Evolutionary conservation across 768 basidiomycete species (phyloP), one percentile per base, ranked within the genome.

Genomic region (Hericium coralloides): DNA sequence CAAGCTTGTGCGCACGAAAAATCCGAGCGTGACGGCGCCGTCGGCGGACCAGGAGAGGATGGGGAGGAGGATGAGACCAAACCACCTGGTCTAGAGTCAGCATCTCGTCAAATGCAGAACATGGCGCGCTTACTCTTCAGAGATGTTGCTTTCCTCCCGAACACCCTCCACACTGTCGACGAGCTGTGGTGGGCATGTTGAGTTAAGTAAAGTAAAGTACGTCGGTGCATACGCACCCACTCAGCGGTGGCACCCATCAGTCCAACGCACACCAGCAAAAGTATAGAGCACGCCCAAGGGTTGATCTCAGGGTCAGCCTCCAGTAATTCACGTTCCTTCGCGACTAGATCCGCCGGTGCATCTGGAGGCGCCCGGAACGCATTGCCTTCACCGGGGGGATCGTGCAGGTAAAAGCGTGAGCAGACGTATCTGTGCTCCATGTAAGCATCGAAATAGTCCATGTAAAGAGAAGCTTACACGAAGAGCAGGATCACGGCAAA

Each of bases 31-130:
- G 36, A 89, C 73, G 17, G 78, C 70, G 41, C 82, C 88, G 66
- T 89, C 85, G 3, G 83, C 86, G 4, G 83, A 80, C 70, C 85
- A 90, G 3, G 87, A 87, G 8, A 87, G 79, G 52, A 89, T 69
- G 0, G 88, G 88, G 2, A 90, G 76, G 9, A 90, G 73, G 49
- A 89, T 74, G 58, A 90, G 69, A 17, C 87, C 87, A 64, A 89
- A 87, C 83, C 82, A 88, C 63, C 84, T 85, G 49, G 18, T 31
- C 18, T 52, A 37, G 20, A 10, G 37, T 5, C 12, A 25, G 31
- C 31, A 12, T 3, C 22, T 22, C 50, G 48, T 52, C 39, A 39
- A 55, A 55, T 14, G 20, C 3, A 18, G 17, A 12, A 50, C 15
- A 6, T 20, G 6, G 10, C 41, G 12, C 18, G 54, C 77, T 55